Evolutionary conservation across 345 rosid species (phyloP).

Genomic region (Odontarrhena argentea): DNA sequence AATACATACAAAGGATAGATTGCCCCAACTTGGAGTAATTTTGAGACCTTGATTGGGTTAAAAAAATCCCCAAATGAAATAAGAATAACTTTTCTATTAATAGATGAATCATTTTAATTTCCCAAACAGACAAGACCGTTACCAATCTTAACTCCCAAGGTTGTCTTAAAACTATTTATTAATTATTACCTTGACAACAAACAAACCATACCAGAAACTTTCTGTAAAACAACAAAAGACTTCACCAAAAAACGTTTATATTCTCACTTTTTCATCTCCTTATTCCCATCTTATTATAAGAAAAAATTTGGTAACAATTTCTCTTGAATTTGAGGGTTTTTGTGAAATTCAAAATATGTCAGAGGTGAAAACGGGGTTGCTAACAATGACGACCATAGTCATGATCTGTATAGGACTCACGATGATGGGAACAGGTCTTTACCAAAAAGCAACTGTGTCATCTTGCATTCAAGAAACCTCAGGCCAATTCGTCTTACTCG

Average conservation of each 20-base stretch:
- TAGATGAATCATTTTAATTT: not conserved
- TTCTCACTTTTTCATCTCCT: constrained; percentile 11
- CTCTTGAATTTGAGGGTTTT: not conserved
- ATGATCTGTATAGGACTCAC: constrained; percentile 23
- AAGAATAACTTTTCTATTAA: not conserved
- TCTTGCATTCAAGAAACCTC: constrained; percentile 21
- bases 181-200: not conserved
- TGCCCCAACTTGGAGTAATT: not conserved
- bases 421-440: constrained; percentile 31
- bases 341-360: constrained; percentile 10
- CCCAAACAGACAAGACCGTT: not conserved
- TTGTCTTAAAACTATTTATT: not conserved
- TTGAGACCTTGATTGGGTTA: not conserved
- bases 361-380: constrained; percentile 14
- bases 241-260: not conserved
- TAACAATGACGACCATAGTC: constrained; percentile 27
- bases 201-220: not conserved
- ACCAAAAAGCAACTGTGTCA: constrained; percentile 18
- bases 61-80: not conserved
- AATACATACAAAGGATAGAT: too few relatives aligned
- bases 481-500: constrained; percentile 3
- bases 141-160: not conserved
- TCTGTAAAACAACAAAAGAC: not conserved
- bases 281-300: not conserved
- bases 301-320: not conserved